Evolutionary conservation across 2,329 filamentous ascomycete species (phyloP), one percentile per base, ranked within the genome.

Genomic region (Delphinella strobiligena): DNA sequence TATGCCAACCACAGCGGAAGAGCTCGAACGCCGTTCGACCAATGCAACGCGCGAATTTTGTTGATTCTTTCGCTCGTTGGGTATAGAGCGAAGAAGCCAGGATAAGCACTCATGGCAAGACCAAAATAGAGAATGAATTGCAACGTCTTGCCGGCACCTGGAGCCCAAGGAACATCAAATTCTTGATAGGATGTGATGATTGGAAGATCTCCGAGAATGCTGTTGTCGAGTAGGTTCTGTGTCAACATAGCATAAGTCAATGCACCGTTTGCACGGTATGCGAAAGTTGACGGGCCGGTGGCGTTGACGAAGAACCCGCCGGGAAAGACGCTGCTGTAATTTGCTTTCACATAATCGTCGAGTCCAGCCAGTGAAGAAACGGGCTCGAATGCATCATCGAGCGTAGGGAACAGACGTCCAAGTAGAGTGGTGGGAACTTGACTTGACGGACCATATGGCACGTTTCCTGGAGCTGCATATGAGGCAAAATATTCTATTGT

Each of bases 211-310:
- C 74, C 71, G 19, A 86, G 58, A 16, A 88, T 58, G 15, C 86
- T 53, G 74, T 83, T 38, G 85, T 95, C 61, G 76, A 96, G 67
- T 75, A 95, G 70, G 83, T 95, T 91, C 68, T 95, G 69, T 66
- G 81, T 54, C 75, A 95, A 56, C 72, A 95, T 63, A 74, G 86
- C 49, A 31, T 63, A 64, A 15, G 76, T 71, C 17, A 89, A 63
- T 4, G 72, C 67, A 8, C 69, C 61, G 49, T 84, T 78, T 10
- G 73, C 82, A 43, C 74, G 67, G 63, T 83, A 93, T 1, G 81
- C 78, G 45, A 91, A 68, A 0, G 79, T 80, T 1, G 84, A 76
- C 2, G 67, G 59, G 1, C 69, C 47, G 14, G 52, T 71, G 27
- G 57, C 64, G 39, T 81, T 74, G 2, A 93, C 63, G 67, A 83